Conservation (phyloP, 2,329 filamentous ascomycete genomes). For the Aquanectria penicillioides region DNA sequence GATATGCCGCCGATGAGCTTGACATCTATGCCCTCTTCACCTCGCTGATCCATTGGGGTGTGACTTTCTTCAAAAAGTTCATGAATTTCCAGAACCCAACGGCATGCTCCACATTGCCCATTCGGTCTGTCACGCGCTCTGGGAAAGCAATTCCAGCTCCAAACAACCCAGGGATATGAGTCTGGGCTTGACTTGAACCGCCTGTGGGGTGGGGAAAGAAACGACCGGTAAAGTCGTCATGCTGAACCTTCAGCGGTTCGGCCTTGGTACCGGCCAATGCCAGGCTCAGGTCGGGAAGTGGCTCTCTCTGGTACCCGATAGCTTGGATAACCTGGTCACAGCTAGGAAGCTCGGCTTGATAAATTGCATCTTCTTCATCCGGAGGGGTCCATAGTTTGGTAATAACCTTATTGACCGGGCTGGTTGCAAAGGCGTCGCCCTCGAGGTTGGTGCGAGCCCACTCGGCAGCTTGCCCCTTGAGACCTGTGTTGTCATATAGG, state of each 20-base stretch:
- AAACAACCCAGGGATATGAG: slow-evolving; percentile 62
- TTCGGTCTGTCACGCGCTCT: slow-evolving; percentile 67
- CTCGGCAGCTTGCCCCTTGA: slow-evolving; percentile 69
- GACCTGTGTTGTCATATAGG: slow-evolving; percentile 70
- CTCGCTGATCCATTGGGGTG: slow-evolving; percentile 44
- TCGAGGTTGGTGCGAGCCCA: slow-evolving; percentile 70
- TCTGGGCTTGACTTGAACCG: slow-evolving; percentile 12
- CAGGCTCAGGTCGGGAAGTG: slow-evolving; percentile 58
- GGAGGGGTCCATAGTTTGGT: slow-evolving; percentile 56
- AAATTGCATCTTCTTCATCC: slow-evolving; percentile 55
- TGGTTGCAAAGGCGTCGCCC: slow-evolving; percentile 55
- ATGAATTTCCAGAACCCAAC: slow-evolving; percentile 75
- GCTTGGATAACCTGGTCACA: slow-evolving; percentile 67
- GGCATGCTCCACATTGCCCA: slow-evolving; percentile 68
- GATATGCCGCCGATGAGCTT: slow-evolving; percentile 1
- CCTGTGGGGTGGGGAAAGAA: slow-evolving; percentile 22
- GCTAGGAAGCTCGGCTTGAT: slow-evolving; percentile 55
- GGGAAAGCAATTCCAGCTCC: slow-evolving; percentile 73
- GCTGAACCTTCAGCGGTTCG: slow-evolving; percentile 56
- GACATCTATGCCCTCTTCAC: background rate
- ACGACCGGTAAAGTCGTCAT: slow-evolving; percentile 43
- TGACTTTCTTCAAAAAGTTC: slow-evolving; percentile 66
- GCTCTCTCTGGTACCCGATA: slow-evolving; percentile 64
- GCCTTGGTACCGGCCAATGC: slow-evolving; percentile 37
- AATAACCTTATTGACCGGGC: slow-evolving; percentile 57